Evolutionary conservation across 2,329 filamentous ascomycete species (phyloP), one percentile per base, ranked within the genome.

Genomic region (Cadophora sp.): DNA sequence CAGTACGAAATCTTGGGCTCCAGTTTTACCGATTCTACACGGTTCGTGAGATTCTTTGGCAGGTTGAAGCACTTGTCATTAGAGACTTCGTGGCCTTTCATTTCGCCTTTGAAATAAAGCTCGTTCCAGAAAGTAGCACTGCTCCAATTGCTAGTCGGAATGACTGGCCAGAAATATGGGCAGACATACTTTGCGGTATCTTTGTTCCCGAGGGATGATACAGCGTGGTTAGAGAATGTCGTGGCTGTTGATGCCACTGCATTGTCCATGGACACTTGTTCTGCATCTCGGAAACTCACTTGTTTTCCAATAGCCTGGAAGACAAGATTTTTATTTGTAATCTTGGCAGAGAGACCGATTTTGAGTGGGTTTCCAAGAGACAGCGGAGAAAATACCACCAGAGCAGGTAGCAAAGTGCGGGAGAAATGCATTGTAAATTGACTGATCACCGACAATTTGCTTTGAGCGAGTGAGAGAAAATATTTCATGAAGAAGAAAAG

Each of bases 51-150:
- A 8, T 34, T 4, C 8, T 29, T 37, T 1, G 60, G 27, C 4
- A 62, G 27, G 27, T 62, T 26, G 26, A 37, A 62, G 40, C 43
- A 62, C n/a, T 51, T 53, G 9, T 62, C 29, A 14, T 50, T 46
- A 9, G 24, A 16, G 29, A 62, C 60, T 50, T 51, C 27, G 40
- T 62, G 53, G 12, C 46, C 26, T 22, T 53, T 53, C 46, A 53
- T 50, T 3, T 22, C 26, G 46, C 43, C 60, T 40, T 29, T 48
- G 27, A 62, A 62, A 8, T 40, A 9, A 3, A 7, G 11, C n/a
- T 51, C 60, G 27, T 51, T 31, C 26, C 26, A 62, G 40, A 62
- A 34, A 22, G 43, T 9, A 51, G 43, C 24, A 29, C 43, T 51
- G 22, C 29, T 46, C 8, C 4, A 1, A n/a, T n/a, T n/a, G n/a